phyloP scores from a whole-genome alignment of 1,284 basidiomycete genomes.

The Coriolopsis trogii region DNA sequence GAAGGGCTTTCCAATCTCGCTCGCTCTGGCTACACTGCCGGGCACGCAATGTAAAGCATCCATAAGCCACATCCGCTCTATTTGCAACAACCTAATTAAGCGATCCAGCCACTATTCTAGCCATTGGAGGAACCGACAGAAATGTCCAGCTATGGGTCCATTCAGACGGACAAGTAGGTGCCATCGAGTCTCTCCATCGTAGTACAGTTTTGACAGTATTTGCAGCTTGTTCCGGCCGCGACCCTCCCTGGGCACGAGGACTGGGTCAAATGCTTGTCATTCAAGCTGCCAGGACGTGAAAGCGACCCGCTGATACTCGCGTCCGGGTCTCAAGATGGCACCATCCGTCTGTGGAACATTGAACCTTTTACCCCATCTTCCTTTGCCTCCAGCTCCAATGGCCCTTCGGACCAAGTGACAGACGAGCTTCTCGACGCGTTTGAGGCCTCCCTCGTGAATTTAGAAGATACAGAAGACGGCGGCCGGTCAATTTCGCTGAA shows the following conservation, averaged over 20 bases:
- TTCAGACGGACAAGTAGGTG: constrained; percentile 54
- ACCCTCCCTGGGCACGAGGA: constrained; percentile 88
- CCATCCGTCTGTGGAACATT: constrained; percentile 89
- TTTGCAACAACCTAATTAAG: too few relatives aligned
- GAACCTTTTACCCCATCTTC: constrained; percentile 41
- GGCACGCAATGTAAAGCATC: constrained; percentile 68
- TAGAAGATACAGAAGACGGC: constrained; percentile 64
- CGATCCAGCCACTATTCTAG: constrained; percentile 66
- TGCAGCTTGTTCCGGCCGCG: constrained; percentile 61
- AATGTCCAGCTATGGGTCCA: constrained; percentile 78
- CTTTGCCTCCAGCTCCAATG: constrained; percentile 20
- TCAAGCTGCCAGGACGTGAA: constrained; percentile 44
- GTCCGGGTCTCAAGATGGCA: constrained; percentile 91
- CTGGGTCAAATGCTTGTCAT: constrained; percentile 85
- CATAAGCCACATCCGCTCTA: too few relatives aligned
- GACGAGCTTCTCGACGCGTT: constrained; percentile 87
- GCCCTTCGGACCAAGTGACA: constrained; percentile 37
- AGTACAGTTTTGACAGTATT: background rate
- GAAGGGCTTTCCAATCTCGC: constrained; percentile 76
- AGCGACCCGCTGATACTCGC: constrained; percentile 64
- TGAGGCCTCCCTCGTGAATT: constrained; percentile 75
- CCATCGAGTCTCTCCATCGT: background rate
- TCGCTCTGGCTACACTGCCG: constrained; percentile 70
- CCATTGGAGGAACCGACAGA: constrained; percentile 77
- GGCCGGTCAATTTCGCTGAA: constrained; percentile 85